Base-by-base conservation (phyloP, 805 yeast species). In the Candida ficus region DNA sequence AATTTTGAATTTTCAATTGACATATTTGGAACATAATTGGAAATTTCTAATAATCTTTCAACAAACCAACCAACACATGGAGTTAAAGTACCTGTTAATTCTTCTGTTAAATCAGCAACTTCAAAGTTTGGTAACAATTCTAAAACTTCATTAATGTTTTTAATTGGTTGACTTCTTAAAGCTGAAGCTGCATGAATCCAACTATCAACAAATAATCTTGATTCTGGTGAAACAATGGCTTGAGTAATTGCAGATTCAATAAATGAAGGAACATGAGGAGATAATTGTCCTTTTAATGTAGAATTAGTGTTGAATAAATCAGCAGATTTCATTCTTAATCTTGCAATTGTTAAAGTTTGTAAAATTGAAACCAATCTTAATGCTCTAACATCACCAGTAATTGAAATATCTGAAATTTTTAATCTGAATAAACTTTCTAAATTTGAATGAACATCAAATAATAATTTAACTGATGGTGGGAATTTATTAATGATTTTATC, bases 51-150 rank as follows among this genome's bases (percentile, higher is more conserved):
- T 47, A 91, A 64, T 45, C 95, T 78, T 51, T 84, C 91, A 19
- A 83, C 67, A 37, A 88, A 68, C 98, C 98, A 91, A 10, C 97
- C 97, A 44, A 88, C 76, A 54, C 96, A 90, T 3, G 95, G 93
- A 6, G 88, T 76, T 37, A 86, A 63, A 0, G 80, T 71, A 39
- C 70, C 68, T 43, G 59, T 46, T 46, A 45, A 45, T 4, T 44
- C 50, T n/a, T 50, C 61, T 4, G 57, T 43, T 37, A 60, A 46
- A 42, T 57, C 57, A 26, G 59, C 58, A 28, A 55, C 56, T 41
- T 66, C 69, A 43, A 58, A 48, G 39, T 61, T 50, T 18, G 70
- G 68, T 45, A 57, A 51, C 34, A 66, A 54, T 35, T 50, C 60
- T 13, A 52, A 46, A 45, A 56, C 60, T 30, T 54, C 46, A 29